A percentile compares a stretch with the other conserved stretches of the same genome.
Conservation (phyloP, 768 basidiomycete species). For the Lactarius tabidus region DNA sequence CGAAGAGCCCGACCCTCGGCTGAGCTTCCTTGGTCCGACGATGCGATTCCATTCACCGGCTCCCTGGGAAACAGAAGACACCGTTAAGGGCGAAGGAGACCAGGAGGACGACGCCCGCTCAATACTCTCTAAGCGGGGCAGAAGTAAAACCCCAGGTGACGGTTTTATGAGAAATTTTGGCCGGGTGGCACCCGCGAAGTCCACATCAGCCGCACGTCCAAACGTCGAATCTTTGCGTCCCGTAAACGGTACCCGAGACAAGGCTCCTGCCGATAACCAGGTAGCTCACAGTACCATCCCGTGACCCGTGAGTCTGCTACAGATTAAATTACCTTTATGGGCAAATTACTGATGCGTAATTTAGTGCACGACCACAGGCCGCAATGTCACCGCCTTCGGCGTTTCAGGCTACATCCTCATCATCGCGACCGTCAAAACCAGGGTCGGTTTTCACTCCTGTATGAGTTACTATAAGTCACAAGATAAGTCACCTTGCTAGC, state of each 20-base stretch:
- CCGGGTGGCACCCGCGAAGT: conserved; percentile 33
- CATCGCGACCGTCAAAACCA: conserved; percentile 35
- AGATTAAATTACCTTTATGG: conserved; percentile 9
- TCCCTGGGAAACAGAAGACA: conserved; percentile 70
- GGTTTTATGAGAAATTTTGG: conserved; percentile 44
- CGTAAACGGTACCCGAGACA: conserved; percentile 38
- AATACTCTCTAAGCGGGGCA: conserved; percentile 30
- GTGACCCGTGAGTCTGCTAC: conserved; percentile 41
- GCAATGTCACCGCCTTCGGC: conserved; percentile 52
- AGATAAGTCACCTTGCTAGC: too few relatives aligned
- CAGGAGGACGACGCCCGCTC: conserved; percentile 37
- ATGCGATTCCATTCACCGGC: conserved; percentile 79
- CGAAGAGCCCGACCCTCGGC: conserved; percentile 45
- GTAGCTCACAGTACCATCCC: conserved; percentile 49
- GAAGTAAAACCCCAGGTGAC: conserved; percentile 34
- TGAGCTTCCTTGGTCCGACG: conserved; percentile 77
- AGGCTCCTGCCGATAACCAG: conserved; percentile 57
- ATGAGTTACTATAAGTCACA: not conserved
- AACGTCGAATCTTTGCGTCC: conserved; percentile 63
- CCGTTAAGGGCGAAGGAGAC: conserved; percentile 46
- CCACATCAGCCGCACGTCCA: conserved; percentile 45
- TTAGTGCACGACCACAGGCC: conserved; percentile 57
- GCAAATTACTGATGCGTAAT: conserved; percentile 6
- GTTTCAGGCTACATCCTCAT: conserved; percentile 35
- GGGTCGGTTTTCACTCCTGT: conserved; percentile 44